Percentiles rank a stretch among this genome's conserved stretches.
Conservation (phyloP, 148 eudicot genomes). For the Selenicereus undatus region DNA sequence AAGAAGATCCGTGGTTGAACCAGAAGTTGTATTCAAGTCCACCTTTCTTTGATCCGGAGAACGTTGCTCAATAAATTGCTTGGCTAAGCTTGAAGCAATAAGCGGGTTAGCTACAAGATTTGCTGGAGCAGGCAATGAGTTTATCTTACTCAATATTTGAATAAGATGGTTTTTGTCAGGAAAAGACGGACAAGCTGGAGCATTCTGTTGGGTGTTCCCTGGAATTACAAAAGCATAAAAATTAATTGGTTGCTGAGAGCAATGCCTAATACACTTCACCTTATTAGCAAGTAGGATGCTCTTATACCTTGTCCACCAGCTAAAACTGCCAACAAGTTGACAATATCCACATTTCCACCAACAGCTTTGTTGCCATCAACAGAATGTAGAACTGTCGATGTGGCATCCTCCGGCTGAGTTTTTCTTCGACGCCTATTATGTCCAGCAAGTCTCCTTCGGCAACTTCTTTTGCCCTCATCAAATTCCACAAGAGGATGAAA, state of each 20-base stretch:
- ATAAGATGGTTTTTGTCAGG: conserved; percentile 61
- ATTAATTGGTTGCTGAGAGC: not conserved
- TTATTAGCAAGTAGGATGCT: not conserved
- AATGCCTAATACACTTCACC: not conserved
- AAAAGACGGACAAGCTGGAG: conserved; percentile 30
- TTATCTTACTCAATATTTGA: conserved; percentile 64
- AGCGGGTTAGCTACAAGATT: conserved; percentile 28
- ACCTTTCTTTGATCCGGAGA: conserved; percentile 29
- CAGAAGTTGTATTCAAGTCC: conserved; percentile 32
- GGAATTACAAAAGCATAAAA: conserved; percentile 4
- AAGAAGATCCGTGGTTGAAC: conserved; percentile 59
- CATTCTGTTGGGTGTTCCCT: conserved; percentile 53
- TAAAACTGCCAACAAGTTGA: conserved; percentile 32
- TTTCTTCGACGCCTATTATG: conserved; percentile 91
- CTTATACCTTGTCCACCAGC: conserved; percentile 31
- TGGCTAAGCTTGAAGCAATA: conserved; percentile 12
- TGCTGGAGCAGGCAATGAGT: conserved; percentile 52
- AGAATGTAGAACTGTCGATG: conserved; percentile 22
- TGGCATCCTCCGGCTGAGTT: conserved; percentile 75
- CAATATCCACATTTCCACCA: conserved; percentile 31
- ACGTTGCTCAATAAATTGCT: conserved; percentile 25
- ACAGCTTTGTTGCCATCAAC: conserved; percentile 12
- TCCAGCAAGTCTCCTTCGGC: conserved; percentile 91
- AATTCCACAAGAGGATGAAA: conserved; percentile 86
- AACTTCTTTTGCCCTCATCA: conserved; percentile 96